Conservation (phyloP, 306 rosid species). For the Medicago lupulina region DNA sequence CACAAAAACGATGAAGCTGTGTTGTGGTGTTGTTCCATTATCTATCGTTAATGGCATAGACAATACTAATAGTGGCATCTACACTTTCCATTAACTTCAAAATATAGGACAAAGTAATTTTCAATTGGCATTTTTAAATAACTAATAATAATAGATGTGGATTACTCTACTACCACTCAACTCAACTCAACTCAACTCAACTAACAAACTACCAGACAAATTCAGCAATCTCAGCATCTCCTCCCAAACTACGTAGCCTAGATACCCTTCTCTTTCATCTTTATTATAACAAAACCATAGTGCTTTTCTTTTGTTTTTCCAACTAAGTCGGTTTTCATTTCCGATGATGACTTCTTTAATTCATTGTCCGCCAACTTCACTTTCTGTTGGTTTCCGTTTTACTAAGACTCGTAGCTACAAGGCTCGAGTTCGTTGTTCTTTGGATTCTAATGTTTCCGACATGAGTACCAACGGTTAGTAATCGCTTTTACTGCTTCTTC, state of each 20-base stretch:
- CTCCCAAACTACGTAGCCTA: conserved; percentile 35
- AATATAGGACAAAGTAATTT: background rate
- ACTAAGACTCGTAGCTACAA: conserved; percentile 45
- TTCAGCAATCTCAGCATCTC: conserved; percentile 61
- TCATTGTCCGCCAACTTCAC: conserved; percentile 60
- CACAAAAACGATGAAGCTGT: background rate
- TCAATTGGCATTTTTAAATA: no score
- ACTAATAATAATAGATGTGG: background rate
- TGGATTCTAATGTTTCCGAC: conserved; percentile 83
- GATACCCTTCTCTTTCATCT: conserved; percentile 49
- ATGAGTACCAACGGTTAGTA: conserved; percentile 80
- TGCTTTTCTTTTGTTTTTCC: background rate
- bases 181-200: conserved; percentile 39
- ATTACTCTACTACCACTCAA: background rate
- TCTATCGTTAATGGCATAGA: background rate
- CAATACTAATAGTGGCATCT: background rate
- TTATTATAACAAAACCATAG: background rate
- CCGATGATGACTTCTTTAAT: conserved; percentile 68
- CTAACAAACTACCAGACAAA: conserved; percentile 61
- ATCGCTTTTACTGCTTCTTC: no score
- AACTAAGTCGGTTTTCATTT: conserved; percentile 12
- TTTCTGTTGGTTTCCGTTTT: conserved; percentile 49
- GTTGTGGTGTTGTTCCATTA: conserved; percentile 8
- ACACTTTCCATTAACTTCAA: background rate
- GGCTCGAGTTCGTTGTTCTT: conserved; percentile 66